These are phyloP conservation scores for Graphiopsis chlorocephala DNA, from an alignment of 2,329 filamentous ascomycete genomes.

Conservation along the genomic window DNA sequence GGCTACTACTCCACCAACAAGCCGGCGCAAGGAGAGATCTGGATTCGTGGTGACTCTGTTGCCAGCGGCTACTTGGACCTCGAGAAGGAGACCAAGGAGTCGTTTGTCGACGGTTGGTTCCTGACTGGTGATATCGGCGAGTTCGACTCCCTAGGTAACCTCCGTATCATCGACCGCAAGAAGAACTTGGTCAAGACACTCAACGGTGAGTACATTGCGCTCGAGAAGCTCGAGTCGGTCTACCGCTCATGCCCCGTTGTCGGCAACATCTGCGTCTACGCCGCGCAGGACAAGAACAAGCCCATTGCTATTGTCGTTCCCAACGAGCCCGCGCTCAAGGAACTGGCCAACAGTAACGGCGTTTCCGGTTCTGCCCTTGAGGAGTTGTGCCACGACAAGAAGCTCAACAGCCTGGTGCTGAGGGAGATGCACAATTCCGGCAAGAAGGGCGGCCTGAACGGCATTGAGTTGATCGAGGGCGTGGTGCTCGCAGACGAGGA, in stretches of 20 bases:
- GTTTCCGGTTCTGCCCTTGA: constrained; percentile 62
- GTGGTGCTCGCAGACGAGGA: constrained; percentile 80
- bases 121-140: constrained; percentile 95
- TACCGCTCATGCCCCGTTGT: constrained; percentile 80
- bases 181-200: constrained; percentile 98
- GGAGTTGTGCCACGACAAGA: constrained; percentile 65
- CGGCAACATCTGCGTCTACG: constrained; percentile 83
- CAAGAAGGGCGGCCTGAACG: constrained; percentile 62
- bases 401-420: constrained; percentile 62
- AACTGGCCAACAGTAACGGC: constrained; percentile 55
- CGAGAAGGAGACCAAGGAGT: constrained; percentile 74
- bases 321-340: constrained; percentile 55
- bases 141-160: constrained; percentile 74
- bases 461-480: constrained; percentile 72
- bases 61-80: constrained; percentile 79
- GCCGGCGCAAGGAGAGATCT: constrained; percentile 88
- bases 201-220: constrained; percentile 92
- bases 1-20: constrained; percentile 73
- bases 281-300: constrained; percentile 69
- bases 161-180: constrained; percentile 90
- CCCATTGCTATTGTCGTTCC: constrained; percentile 79
- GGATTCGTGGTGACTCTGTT: constrained; percentile 75
- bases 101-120: constrained; percentile 85
- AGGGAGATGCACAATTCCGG: constrained; percentile 68
- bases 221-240: constrained; percentile 90